phyloP scores from a whole-genome alignment of 768 basidiomycete species.

The Cyathus striatus region DNA sequence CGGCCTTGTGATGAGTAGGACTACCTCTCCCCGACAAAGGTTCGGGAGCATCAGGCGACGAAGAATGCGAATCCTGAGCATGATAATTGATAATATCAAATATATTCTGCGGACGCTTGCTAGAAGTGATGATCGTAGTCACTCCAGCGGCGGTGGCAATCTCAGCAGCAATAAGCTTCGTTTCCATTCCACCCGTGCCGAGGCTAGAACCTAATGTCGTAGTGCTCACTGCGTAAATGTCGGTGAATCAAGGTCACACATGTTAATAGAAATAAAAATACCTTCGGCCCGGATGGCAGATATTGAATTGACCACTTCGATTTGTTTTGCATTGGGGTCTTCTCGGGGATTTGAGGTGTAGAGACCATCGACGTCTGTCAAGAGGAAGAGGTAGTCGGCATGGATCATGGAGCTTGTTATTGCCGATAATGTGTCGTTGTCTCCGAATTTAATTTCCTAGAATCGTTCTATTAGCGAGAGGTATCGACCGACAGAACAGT shows the following conservation, averaged over 20 bases:
- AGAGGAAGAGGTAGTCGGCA: constrained; percentile 93
- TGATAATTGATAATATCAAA: constrained; percentile 77
- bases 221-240: constrained; percentile 66
- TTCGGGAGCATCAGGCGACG: constrained; percentile 29
- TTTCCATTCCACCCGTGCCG: constrained; percentile 99
- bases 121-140: constrained; percentile 85
- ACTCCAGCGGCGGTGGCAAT: constrained; percentile 95
- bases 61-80: constrained; percentile 1
- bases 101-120: constrained; percentile 71
- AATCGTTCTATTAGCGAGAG: neutral
- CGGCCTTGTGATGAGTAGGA: neutral
- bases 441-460: constrained; percentile 99
- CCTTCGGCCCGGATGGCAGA: constrained; percentile 78
- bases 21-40: constrained; percentile 13
- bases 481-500: neutral
- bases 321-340: constrained; percentile 75
- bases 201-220: constrained; percentile 88
- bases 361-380: constrained; percentile 94
- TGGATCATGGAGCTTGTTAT: constrained; percentile 97
- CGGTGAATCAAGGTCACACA: constrained; percentile 2
- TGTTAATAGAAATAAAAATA: constrained; percentile 19
- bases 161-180: constrained; percentile 97
- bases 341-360: constrained; percentile 95
- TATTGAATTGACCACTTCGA: constrained; percentile 81
- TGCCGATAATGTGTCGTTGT: constrained; percentile 97